These are phyloP conservation scores for Boletus speciosus DNA, from an alignment of 768 basidiomycete species.

Conservation along the genomic window DNA sequence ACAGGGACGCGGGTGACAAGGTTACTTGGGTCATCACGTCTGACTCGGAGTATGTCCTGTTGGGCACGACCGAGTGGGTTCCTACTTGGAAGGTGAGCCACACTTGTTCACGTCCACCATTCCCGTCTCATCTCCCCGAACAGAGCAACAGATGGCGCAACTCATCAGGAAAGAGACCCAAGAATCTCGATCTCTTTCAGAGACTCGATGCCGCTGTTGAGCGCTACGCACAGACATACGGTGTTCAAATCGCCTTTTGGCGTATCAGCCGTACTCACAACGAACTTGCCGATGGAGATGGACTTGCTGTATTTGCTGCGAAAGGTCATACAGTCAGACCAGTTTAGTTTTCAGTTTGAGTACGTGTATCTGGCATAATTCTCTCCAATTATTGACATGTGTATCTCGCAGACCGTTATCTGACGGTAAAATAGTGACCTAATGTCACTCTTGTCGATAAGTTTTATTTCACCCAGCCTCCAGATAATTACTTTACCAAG, in stretches of 20 bases:
- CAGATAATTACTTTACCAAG: constrained; percentile 1
- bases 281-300: constrained; percentile 11
- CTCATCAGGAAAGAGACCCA: constrained; percentile 5
- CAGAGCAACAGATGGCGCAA: constrained; percentile 11
- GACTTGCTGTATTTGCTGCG: constrained; percentile 7
- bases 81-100: constrained; percentile 31
- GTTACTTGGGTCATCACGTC: constrained; percentile 24
- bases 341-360: not conserved
- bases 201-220: constrained; percentile 3
- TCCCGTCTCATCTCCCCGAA: not conserved
- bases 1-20: not conserved
- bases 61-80: constrained; percentile 36
- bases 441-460: not conserved
- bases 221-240: not conserved
- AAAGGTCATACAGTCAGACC: constrained; percentile 1
- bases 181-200: constrained; percentile 18
- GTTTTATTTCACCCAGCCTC: not conserved
- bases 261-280: constrained; percentile 9
- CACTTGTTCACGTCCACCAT: no score
- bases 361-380: not conserved
- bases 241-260: constrained; percentile 15
- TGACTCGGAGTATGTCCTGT: constrained; percentile 36
- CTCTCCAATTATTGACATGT: not conserved
- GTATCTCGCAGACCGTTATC: not conserved
- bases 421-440: not conserved